These are phyloP conservation scores for Sinapis alba DNA, from an alignment of 441 rosid genomes.

Conservation along the genomic window DNA sequence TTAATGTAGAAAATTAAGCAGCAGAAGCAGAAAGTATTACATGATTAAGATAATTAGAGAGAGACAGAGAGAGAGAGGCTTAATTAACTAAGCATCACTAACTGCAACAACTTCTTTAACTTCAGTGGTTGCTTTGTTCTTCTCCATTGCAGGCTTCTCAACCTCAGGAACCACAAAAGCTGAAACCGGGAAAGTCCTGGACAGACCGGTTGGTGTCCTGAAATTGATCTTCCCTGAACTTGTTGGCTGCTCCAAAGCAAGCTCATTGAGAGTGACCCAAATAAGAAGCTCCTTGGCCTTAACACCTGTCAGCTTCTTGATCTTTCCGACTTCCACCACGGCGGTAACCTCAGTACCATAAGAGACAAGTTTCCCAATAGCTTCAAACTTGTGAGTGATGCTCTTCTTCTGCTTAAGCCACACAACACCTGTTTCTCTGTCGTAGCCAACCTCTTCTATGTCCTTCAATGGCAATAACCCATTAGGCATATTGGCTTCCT, in stretches of 20 bases:
- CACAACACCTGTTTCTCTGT: slow-evolving; percentile 79
- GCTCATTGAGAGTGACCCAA: slow-evolving; percentile 75
- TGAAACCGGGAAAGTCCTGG: slow-evolving; percentile 47
- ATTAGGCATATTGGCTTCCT: slow-evolving; percentile 64
- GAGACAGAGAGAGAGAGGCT: slow-evolving; percentile 18
- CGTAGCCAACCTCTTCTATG: slow-evolving; percentile 78
- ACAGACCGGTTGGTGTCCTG: slow-evolving; percentile 47
- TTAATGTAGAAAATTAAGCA: slow-evolving; percentile 9
- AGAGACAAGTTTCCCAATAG: slow-evolving; percentile 60
- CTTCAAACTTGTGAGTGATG: slow-evolving; percentile 76
- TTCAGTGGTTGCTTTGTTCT: no score
- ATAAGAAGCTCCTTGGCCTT: slow-evolving; percentile 86
- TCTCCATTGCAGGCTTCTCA: slow-evolving; percentile 29
- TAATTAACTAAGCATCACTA: slow-evolving; percentile 34
- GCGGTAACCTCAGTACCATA: slow-evolving; percentile 85
- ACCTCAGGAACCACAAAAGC: slow-evolving; percentile 48
- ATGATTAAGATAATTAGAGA: slow-evolving; percentile 2
- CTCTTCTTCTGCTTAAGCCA: slow-evolving; percentile 93
- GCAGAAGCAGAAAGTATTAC: slow-evolving; percentile 3
- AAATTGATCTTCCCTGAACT: slow-evolving; percentile 48
- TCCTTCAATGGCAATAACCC: slow-evolving; percentile 84
- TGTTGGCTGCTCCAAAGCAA: slow-evolving; percentile 56
- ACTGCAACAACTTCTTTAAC: slow-evolving; percentile 40
- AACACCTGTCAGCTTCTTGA: slow-evolving; percentile 91
- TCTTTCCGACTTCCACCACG: slow-evolving; percentile 55